A percentile compares a stretch with the other conserved stretches of the same genome.
phyloP scores from a whole-genome alignment of 192 early-diverging fungal genomes.

The Coemansia brasiliensis region DNA sequence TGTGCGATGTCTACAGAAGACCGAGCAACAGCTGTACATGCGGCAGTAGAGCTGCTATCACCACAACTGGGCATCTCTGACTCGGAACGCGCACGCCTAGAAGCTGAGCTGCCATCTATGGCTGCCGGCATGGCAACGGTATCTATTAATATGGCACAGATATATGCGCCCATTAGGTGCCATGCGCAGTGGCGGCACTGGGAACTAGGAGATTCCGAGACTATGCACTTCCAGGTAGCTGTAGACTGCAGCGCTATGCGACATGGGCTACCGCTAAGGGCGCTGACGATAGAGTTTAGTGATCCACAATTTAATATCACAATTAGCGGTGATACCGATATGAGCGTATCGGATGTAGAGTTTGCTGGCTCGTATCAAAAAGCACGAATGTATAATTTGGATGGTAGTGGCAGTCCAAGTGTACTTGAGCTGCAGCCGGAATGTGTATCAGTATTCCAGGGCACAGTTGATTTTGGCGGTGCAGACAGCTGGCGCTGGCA shows the following conservation, averaged over 20 bases:
- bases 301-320: constrained; percentile 12
- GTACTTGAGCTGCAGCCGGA: constrained; percentile 13
- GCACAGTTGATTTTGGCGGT: background rate
- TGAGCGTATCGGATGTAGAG: background rate
- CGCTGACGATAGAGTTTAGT: constrained; percentile 27
- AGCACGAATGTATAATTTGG: constrained; percentile 1
- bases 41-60: constrained; percentile 30
- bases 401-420: background rate
- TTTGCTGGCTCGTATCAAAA: background rate
- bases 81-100: background rate
- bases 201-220: background rate
- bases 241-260: constrained; percentile 22
- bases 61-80: constrained; percentile 5
- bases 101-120: background rate
- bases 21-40: background rate
- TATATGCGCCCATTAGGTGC: constrained; percentile 40
- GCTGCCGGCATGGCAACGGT: background rate
- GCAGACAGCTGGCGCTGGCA: background rate
- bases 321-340: background rate
- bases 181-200: constrained; percentile 50
- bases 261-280: constrained; percentile 9
- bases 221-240: constrained; percentile 33
- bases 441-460: constrained; percentile 20
- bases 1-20: constrained; percentile 11
- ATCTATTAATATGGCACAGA: constrained; percentile 31